Evolutionary conservation across 805 yeast genomes (phyloP), one percentile per base, ranked within the genome.

Genomic region (Candida sakaeoensis): DNA sequence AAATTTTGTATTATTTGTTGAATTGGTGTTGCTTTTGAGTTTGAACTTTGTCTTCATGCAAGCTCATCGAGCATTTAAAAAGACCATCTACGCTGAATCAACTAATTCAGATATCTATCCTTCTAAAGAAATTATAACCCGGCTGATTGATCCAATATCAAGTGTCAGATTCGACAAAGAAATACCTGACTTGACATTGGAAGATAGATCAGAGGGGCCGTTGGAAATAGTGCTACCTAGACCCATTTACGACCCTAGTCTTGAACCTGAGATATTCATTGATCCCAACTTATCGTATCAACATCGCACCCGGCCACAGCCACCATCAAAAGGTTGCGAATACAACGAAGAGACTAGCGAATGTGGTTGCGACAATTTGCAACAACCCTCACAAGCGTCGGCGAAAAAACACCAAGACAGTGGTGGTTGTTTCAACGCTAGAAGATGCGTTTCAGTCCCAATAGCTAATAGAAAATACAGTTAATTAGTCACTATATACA

Each of bases 31-130:
- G 9, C 29, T 37, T 10, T 15, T 19, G 30, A 15, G 24, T 17
- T 37, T 37, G 13, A 19, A 13, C 7, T 28, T 37, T 24, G 32
- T 37, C 5, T 19, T 29, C 12, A 10, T 25, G 4, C 24, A 37
- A 27, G 19, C 40, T 28, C 40, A 37, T 33, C 37, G 19, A 19
- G 22, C 29, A 13, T 29, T 30, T 12, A 37, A 30, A 36, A 15
- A 29, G 14, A 16, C 24, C 8, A 8, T 27, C 4, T 27, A 13
- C 26, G 2, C n/a, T n/a, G n/a, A n/a, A n/a, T n/a, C n/a, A n/a
- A n/a, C n/a, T n/a, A n/a, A n/a, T n/a, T n/a, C n/a, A n/a, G n/a
- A n/a, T n/a, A n/a, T n/a, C n/a, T n/a, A n/a, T n/a, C n/a, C n/a
- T n/a, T n/a, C n/a, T n/a, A n/a, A 40, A 10, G 10, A 19, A 21